These are phyloP conservation scores for Tubosaeta sp. DNA, from an alignment of 768 basidiomycete genomes.

Conservation along the genomic window DNA sequence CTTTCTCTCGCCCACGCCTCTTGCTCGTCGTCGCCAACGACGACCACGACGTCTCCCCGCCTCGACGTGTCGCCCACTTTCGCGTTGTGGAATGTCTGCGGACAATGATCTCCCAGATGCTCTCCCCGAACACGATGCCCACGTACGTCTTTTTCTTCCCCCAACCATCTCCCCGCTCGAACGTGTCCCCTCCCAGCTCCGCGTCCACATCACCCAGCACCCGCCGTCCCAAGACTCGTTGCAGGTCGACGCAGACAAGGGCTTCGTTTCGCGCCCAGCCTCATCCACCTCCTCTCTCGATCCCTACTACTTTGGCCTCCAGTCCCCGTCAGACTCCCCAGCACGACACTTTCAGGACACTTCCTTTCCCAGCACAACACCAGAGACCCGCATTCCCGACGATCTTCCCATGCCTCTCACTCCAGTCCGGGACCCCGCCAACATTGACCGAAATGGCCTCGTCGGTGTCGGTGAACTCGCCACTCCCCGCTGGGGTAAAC, in stretches of 20 bases:
- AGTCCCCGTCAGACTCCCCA: constrained; percentile 67
- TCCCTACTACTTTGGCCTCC: constrained; percentile 81
- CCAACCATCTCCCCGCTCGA: neutral
- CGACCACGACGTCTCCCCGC: constrained; percentile 17
- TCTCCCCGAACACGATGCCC: constrained; percentile 25
- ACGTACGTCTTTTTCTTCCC: constrained; percentile 8
- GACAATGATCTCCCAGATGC: constrained; percentile 36
- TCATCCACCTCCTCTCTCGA: constrained; percentile 81
- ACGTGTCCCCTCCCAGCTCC: constrained; percentile 35
- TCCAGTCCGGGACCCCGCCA: constrained; percentile 70
- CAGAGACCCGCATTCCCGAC: constrained; percentile 47
- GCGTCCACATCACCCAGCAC: constrained; percentile 45
- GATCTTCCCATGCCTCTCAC: constrained; percentile 66
- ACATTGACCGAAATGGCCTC: constrained; percentile 80
- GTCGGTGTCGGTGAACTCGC: constrained; percentile 94
- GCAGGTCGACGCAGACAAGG: constrained; percentile 42
- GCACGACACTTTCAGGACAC: constrained; percentile 38
- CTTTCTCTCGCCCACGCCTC: constrained; percentile 25
- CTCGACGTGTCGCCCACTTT: constrained; percentile 22
- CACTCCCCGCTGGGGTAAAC: constrained; percentile 89
- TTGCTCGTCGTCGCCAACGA: constrained; percentile 32
- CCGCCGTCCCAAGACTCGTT: constrained; percentile 26
- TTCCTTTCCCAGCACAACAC: constrained; percentile 48
- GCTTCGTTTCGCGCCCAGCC: constrained; percentile 53
- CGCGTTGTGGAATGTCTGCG: constrained; percentile 38